Evolutionary conservation across 306 rosid species (phyloP).

Genomic region (Purshia tridentata): DNA sequence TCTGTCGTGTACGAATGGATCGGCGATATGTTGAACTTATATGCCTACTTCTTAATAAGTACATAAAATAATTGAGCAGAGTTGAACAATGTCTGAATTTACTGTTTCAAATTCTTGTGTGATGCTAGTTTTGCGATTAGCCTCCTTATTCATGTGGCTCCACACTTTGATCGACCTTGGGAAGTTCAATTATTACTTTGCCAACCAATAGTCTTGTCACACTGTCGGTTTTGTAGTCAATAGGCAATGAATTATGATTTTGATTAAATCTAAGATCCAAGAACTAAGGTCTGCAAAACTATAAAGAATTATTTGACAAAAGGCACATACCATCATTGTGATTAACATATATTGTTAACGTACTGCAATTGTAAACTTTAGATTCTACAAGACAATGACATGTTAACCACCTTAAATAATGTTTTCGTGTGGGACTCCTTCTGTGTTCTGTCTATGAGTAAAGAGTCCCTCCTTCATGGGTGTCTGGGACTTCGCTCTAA

Average conservation of each 20-base stretch:
- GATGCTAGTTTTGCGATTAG: background rate
- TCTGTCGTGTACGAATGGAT: background rate
- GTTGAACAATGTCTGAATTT: too few relatives aligned
- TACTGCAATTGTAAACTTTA: background rate
- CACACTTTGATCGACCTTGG: background rate
- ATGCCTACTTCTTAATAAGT: background rate
- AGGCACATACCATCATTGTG: slow-evolving; percentile 22
- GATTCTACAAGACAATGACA: slow-evolving; percentile 20
- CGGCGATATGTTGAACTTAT: background rate
- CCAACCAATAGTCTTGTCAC: background rate
- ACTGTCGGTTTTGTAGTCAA: slow-evolving; percentile 22
- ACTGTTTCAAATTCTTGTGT: too few relatives aligned
- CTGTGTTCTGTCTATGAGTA: background rate
- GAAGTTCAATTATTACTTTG: background rate
- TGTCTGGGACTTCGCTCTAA: background rate
- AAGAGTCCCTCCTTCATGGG: background rate
- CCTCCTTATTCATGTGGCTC: background rate
- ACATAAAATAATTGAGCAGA: too few relatives aligned
- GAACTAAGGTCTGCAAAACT: slow-evolving; percentile 16
- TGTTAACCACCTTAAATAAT: slow-evolving; percentile 23
- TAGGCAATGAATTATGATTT: background rate
- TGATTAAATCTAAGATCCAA: slow-evolving; percentile 23
- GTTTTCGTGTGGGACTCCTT: slow-evolving; percentile 21
- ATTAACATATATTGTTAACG: background rate
- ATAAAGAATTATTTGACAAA: slow-evolving; percentile 20